phyloP scores from a whole-genome alignment of 306 rosid genomes.

The Dryas octopetala region DNA sequence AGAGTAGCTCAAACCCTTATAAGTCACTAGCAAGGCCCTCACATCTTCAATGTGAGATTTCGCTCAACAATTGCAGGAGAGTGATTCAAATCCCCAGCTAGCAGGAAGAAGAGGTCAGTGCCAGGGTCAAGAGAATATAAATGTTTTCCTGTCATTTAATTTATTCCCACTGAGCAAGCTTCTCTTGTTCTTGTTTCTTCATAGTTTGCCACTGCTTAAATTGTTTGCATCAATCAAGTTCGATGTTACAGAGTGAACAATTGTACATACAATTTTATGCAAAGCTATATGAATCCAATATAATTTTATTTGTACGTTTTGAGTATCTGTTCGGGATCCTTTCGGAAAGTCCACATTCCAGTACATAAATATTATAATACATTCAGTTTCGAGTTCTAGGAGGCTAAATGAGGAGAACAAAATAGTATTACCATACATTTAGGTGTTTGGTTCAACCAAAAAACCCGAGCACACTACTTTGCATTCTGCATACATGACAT shows the following conservation, averaged over 20 bases:
- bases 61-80: neutral
- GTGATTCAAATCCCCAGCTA: neutral
- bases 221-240: constrained; percentile 7
- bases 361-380: no score
- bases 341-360: neutral
- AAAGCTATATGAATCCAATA: neutral
- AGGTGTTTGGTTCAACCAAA: no score
- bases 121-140: neutral
- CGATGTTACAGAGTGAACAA: constrained; percentile 17
- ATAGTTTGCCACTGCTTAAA: neutral
- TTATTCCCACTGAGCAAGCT: neutral
- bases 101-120: neutral
- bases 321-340: neutral
- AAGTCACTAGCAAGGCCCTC: no score
- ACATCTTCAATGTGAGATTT: no score
- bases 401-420: no score
- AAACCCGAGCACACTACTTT: no score
- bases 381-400: no score
- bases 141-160: neutral
- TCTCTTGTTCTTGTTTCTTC: constrained; percentile 15
- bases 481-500: no score
- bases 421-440: no score
- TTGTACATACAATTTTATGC: constrained; percentile 20
- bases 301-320: neutral
- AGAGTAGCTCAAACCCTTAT: no score